Evolutionary conservation across 345 rosid genomes (phyloP), one percentile per base, ranked within the genome.

Genomic region (Psidium guajava): DNA sequence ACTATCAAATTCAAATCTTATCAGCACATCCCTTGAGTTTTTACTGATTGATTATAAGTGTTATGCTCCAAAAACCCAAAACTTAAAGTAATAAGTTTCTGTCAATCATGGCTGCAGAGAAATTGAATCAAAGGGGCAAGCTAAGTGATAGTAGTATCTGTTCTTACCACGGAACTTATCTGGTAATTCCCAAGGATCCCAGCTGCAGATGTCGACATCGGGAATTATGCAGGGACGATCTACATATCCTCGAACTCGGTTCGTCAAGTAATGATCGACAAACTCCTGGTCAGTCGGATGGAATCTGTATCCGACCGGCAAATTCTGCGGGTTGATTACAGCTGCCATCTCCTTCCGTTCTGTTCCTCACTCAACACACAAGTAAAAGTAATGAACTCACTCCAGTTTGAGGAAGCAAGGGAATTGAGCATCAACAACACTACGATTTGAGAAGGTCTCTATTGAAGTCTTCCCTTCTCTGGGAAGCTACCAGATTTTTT

Each of bases 121-220:
- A 28, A 16, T 64, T 64, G 75, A 1, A 22, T 56, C 59, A 52
- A 40, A 12, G 32, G 83, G 36, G 11, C 24, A 54, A 21, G 69
- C 2, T 21, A 56, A 56, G 59, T 22, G 59, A 69, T 1, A 20
- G 47, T 18, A 36, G 2, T 32, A 9, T 69, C 7, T 36, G 77
- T 69, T 69, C 86, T 85, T 50, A 85, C 86, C 86, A 5, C 32
- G 55, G 49, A 85, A 85, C 55, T 42, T 77, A 13, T 4, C 40
- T 10, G 74, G 83, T 56, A 85, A 56, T 15, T 85, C 86, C 51
- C 81, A 51, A 3, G 86, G 86, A 82, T 85, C 86, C 21, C 55
- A 77, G 42, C 25, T 3, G 61, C 27, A 85, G 49, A 85, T 7
- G 58, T 85, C 83, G 9, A 85, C 53, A 16, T 85, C 74, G 55